Percentiles rank a stretch among this genome's conserved stretches.
Conservation (phyloP, 345 rosid genomes). For the Murraya koenigii region DNA sequence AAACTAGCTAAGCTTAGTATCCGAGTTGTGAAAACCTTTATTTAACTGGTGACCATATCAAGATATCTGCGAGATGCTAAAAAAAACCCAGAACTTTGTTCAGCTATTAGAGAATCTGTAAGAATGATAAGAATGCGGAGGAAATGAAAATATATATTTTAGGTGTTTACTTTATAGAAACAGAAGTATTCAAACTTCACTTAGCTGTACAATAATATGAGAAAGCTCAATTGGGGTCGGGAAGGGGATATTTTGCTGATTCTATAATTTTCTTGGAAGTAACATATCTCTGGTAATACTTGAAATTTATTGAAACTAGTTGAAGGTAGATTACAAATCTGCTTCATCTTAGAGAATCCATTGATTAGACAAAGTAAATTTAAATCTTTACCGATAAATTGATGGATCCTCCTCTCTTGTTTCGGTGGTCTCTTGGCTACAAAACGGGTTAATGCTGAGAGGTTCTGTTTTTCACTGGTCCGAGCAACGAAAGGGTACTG, state of each 20-base stretch:
- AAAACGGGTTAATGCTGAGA: background rate
- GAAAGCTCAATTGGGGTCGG: background rate
- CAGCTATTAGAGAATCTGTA: background rate
- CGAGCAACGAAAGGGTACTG: background rate
- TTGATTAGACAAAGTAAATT: background rate
- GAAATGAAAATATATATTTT: background rate
- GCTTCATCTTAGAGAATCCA: background rate
- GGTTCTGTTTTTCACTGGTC: background rate
- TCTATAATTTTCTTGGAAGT: background rate
- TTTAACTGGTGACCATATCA: background rate
- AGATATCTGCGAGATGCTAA: background rate
- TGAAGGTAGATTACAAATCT: background rate
- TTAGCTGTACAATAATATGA: background rate
- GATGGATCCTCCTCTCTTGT: background rate
- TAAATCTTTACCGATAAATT: background rate
- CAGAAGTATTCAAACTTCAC: background rate
- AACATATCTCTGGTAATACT: too few species aligned
- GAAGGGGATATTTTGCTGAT: background rate
- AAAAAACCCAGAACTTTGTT: background rate
- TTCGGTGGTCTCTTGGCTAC: background rate
- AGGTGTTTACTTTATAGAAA: background rate
- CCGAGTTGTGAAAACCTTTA: background rate
- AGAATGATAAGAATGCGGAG: background rate
- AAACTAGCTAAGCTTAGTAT: background rate
- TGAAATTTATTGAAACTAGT: background rate